Percentiles rank a stretch among this genome's conserved stretches.
These are phyloP conservation scores for Aurantiochytrium sp. DNA, from an alignment of 108 stramenopile genomes.

Conservation along the genomic window DNA sequence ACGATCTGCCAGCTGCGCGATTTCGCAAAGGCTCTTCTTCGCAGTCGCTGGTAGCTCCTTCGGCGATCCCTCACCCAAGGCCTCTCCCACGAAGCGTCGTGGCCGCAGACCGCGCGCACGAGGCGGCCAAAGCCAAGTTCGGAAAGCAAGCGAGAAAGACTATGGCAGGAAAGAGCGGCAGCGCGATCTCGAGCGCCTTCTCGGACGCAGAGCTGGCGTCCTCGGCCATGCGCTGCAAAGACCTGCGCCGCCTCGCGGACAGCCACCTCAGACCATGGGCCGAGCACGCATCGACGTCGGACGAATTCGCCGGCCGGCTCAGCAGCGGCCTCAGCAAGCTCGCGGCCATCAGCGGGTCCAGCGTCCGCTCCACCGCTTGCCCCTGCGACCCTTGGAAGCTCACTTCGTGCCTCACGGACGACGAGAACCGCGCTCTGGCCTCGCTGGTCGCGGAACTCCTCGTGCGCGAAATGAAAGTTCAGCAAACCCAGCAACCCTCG, in stretches of 20 bases:
- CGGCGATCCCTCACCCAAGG: too few relatives aligned
- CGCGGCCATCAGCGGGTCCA: background rate
- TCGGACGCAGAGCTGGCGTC: background rate
- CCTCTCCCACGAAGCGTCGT: too few relatives aligned
- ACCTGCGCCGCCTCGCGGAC: background rate
- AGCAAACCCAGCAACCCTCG: background rate
- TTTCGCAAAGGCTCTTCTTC: too few relatives aligned
- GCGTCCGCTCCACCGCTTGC: background rate
- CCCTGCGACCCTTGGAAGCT: background rate
- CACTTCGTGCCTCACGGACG: background rate
- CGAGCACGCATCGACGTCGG: background rate
- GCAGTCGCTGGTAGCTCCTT: too few relatives aligned
- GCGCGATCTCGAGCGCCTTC: background rate
- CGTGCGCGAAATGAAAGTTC: background rate
- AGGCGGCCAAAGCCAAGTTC: too few relatives aligned
- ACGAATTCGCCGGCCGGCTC: background rate
- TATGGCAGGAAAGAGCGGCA: background rate
- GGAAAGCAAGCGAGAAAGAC: too few relatives aligned
- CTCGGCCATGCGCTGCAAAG: background rate
- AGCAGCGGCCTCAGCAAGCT: background rate
- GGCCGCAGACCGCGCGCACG: too few relatives aligned
- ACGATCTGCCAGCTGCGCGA: background rate
- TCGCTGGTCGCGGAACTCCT: background rate
- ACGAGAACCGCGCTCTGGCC: background rate
- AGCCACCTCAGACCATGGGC: background rate